phyloP scores from a whole-genome alignment of 2,329 filamentous ascomycete species.

The Fusarium paranaense region DNA sequence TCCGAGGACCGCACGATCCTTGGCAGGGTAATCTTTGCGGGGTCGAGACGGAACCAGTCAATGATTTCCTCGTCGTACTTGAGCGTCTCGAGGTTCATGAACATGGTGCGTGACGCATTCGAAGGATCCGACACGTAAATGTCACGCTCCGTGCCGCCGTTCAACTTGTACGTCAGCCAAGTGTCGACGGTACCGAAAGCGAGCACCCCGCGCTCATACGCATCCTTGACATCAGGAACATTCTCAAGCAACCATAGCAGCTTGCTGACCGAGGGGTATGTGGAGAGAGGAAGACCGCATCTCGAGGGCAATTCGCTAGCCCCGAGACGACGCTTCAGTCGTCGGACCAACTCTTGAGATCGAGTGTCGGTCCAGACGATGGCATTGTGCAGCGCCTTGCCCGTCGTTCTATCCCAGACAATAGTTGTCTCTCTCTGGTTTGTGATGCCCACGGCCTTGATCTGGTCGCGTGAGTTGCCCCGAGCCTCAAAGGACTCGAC shows the following conservation, averaged over 20 bases:
- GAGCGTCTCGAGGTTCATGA: conserved; percentile 83
- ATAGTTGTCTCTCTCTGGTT: conserved; percentile 87
- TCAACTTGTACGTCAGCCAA: conserved; percentile 84
- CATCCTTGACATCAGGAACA: conserved; percentile 72
- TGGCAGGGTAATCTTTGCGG: conserved; percentile 77
- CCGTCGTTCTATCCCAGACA: conserved; percentile 82
- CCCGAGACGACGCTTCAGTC: conserved; percentile 75
- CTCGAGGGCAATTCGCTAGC: conserved; percentile 74
- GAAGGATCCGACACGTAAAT: conserved; percentile 82
- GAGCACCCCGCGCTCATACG: conserved; percentile 77
- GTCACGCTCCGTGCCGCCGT: conserved; percentile 74
- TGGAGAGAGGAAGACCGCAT: conserved; percentile 83
- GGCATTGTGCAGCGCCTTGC: conserved; percentile 81
- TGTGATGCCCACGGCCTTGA: conserved; percentile 82
- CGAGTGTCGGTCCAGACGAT: conserved; percentile 91
- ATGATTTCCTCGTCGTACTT: conserved; percentile 80
- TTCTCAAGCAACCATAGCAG: conserved; percentile 82
- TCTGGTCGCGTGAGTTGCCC: conserved; percentile 75
- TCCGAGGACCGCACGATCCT: conserved; percentile 82
- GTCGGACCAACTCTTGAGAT: conserved; percentile 76
- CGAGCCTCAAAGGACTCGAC: conserved; percentile 75
- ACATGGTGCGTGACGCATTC: conserved; percentile 87
- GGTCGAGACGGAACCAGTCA: conserved; percentile 80
- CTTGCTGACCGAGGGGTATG: conserved; percentile 84
- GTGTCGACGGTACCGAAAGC: conserved; percentile 85